Percentiles rank a stretch among this genome's conserved stretches.
These are phyloP conservation scores for Dipodascus albidus DNA, from an alignment of 805 yeast genomes.

Conservation along the genomic window DNA sequence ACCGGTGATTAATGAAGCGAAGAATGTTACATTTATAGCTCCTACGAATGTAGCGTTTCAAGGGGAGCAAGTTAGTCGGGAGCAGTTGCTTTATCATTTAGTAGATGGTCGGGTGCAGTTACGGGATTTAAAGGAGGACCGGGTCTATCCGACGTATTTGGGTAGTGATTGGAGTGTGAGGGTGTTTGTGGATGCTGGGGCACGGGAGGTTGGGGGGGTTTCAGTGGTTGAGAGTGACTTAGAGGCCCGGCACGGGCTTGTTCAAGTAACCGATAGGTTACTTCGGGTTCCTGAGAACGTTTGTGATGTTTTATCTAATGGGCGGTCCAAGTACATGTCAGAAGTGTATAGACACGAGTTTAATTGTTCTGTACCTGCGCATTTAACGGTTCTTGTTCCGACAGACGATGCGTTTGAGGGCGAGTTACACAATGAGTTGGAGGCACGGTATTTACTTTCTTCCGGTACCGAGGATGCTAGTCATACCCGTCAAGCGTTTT, in stretches of 20 bases:
- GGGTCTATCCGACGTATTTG: neutral
- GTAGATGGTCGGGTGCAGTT: conserved; percentile 25
- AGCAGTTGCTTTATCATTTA: conserved; percentile 23
- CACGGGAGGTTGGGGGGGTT: neutral
- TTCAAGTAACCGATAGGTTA: conserved; percentile 48
- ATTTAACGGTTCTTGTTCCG: conserved; percentile 38
- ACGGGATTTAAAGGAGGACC: conserved; percentile 15
- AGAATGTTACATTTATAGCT: conserved; percentile 64
- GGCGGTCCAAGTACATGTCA: conserved; percentile 7
- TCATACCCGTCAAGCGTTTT: conserved; percentile 11
- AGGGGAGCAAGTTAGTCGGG: conserved; percentile 1
- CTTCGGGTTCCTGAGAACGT: conserved; percentile 21
- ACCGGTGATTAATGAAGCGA: conserved; percentile 45
- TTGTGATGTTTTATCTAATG: conserved; percentile 4
- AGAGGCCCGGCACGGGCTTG: conserved; percentile 34
- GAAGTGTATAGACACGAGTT: neutral
- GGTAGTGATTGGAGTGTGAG: neutral
- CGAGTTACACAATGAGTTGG: conserved; percentile 33
- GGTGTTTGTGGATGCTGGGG: neutral
- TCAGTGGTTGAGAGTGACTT: neutral
- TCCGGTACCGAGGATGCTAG: conserved; percentile 10
- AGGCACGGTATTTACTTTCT: conserved; percentile 27
- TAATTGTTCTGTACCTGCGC: conserved; percentile 16
- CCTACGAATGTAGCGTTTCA: conserved; percentile 72
- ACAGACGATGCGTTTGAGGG: conserved; percentile 27